Evolutionary conservation across 2,329 filamentous ascomycete genomes (phyloP).

Genomic region (Podosphaera xanthii): DNA sequence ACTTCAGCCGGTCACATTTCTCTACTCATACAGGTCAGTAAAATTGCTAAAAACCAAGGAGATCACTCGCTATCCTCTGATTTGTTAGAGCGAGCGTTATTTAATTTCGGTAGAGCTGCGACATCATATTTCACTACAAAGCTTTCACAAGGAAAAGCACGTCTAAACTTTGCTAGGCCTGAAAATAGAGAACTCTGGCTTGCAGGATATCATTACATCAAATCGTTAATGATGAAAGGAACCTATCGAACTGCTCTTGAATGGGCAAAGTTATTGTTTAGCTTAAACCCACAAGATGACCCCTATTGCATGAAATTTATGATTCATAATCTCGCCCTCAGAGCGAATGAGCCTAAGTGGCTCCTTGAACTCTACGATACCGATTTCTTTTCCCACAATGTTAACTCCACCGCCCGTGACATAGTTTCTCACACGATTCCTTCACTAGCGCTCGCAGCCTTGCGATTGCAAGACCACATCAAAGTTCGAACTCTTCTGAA

Average conservation of each 20-base stretch:
- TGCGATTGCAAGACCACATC: constrained; percentile 42
- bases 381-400: constrained; percentile 18
- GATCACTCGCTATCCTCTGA: constrained; percentile 73
- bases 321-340: constrained; percentile 66
- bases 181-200: constrained; percentile 91
- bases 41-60: constrained; percentile 75
- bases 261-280: constrained; percentile 70
- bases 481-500: constrained; percentile 42
- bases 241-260: constrained; percentile 85
- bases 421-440: constrained; percentile 42
- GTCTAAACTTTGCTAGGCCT: constrained; percentile 56
- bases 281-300: constrained; percentile 48
- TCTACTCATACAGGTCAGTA: constrained; percentile 78
- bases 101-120: constrained; percentile 75
- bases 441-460: constrained; percentile 52
- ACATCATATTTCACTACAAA: constrained; percentile 61
- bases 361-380: constrained; percentile 44
- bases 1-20: constrained; percentile 55
- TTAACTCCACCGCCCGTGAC: neutral
- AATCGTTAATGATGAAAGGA: constrained; percentile 68
- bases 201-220: constrained; percentile 70
- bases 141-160: constrained; percentile 54
- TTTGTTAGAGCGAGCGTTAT: constrained; percentile 72
- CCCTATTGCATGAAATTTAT: constrained; percentile 65
- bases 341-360: constrained; percentile 53